These are phyloP conservation scores for Aspergillus sp. DNA, from an alignment of 2,329 filamentous ascomycete genomes.

Conservation along the genomic window DNA sequence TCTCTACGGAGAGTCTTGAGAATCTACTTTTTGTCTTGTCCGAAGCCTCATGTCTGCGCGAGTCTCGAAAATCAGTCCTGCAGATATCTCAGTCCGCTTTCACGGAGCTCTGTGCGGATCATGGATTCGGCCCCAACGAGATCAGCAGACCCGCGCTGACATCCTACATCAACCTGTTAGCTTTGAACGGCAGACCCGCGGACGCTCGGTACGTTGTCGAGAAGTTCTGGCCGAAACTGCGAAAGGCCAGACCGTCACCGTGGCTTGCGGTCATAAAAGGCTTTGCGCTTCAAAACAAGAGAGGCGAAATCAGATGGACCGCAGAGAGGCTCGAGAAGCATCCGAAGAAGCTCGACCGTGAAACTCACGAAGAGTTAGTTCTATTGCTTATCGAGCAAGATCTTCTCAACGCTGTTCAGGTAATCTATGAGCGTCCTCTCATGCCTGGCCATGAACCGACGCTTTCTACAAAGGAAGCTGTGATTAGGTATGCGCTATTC, in stretches of 20 bases:
- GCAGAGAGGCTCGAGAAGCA: slow-evolving; percentile 45
- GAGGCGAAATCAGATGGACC: slow-evolving; percentile 50
- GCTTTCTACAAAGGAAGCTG: slow-evolving; percentile 42
- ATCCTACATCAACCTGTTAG: slow-evolving; percentile 45
- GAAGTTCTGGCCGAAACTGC: slow-evolving; percentile 30
- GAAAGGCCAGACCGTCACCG: slow-evolving; percentile 22
- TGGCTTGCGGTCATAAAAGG: slow-evolving; percentile 52
- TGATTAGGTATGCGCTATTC: slow-evolving; percentile 55
- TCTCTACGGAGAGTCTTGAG: slow-evolving; percentile 33
- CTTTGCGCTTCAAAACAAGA: slow-evolving; percentile 52
- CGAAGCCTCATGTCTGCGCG: slow-evolving; percentile 26
- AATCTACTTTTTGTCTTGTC: slow-evolving; percentile 34
- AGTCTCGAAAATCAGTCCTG: slow-evolving; percentile 32
- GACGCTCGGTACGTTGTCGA: slow-evolving; percentile 46
- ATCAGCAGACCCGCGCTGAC: slow-evolving; percentile 32
- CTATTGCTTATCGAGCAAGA: slow-evolving; percentile 54
- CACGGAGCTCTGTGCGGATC: slow-evolving; percentile 28
- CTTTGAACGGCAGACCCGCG: slow-evolving; percentile 46
- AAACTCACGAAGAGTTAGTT: slow-evolving; percentile 46
- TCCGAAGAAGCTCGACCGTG: slow-evolving; percentile 42
- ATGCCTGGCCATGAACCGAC: slow-evolving; percentile 33
- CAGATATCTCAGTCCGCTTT: slow-evolving; percentile 34
- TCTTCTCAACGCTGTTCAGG: slow-evolving; percentile 53
- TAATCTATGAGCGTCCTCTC: slow-evolving; percentile 57
- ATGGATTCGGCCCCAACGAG: slow-evolving; percentile 35